A percentile compares a stretch with the other conserved stretches of the same genome.
Evolutionary conservation across 2,329 filamentous ascomycete species (phyloP).

Genomic region (Aspergillus amoenus): DNA sequence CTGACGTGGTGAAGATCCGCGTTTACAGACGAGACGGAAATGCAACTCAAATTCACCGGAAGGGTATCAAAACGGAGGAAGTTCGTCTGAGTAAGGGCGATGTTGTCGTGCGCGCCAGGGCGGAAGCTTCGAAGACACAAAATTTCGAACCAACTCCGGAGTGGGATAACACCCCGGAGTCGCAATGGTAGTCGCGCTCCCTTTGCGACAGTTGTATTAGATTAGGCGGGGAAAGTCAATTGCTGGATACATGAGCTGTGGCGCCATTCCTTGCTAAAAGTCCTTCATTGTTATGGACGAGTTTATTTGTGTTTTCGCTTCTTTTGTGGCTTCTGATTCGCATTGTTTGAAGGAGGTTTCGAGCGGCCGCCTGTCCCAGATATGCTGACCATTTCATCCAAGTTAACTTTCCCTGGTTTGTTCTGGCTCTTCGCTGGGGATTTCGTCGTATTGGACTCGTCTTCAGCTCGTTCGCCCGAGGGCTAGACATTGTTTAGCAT

Average conservation of each 20-base stretch:
- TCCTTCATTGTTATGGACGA: background rate
- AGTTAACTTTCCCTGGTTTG: slow-evolving; percentile 14
- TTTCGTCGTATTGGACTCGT: slow-evolving; percentile 13
- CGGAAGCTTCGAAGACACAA: background rate
- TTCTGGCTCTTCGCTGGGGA: slow-evolving; percentile 2
- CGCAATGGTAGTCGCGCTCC: background rate
- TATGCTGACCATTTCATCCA: slow-evolving; percentile 30
- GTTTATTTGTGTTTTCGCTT: slow-evolving; percentile 26
- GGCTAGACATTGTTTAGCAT: slow-evolving; percentile 7
- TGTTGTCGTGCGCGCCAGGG: slow-evolving; percentile 3
- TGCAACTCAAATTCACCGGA: background rate
- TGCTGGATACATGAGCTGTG: background rate
- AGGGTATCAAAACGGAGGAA: slow-evolving; percentile 2
- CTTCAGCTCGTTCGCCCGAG: slow-evolving; percentile 14
- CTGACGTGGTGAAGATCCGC: slow-evolving; percentile 10
- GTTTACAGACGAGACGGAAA: slow-evolving; percentile 2
- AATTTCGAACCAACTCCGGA: background rate
- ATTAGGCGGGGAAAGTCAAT: background rate
- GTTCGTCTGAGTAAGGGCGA: slow-evolving; percentile 4
- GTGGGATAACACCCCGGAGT: background rate
- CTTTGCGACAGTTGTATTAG: background rate
- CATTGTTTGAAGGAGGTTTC: slow-evolving; percentile 3
- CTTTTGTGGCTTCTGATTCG: slow-evolving; percentile 22
- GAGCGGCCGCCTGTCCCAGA: slow-evolving; percentile 29
- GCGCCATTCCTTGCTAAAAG: background rate